Conservation (phyloP, 2,329 filamentous ascomycete genomes). For the Alternaria arbusti region DNA sequence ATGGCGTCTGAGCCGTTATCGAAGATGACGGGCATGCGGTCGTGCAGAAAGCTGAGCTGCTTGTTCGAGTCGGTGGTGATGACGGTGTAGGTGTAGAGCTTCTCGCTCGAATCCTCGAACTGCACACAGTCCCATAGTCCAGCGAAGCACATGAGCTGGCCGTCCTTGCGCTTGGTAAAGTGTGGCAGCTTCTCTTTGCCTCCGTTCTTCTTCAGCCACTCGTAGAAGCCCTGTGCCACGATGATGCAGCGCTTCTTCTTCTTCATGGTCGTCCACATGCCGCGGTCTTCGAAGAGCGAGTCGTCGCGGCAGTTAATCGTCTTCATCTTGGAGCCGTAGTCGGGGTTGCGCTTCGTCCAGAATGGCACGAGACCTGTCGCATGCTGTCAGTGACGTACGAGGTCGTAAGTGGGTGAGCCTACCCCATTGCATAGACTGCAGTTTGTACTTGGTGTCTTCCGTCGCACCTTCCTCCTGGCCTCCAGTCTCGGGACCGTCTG, state of each 20-base stretch:
- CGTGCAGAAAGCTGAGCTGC: conserved; percentile 84
- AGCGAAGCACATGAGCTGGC: conserved; percentile 84
- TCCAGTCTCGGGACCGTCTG: conserved; percentile 70
- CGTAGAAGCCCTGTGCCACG: conserved; percentile 90
- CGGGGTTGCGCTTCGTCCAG: conserved; percentile 86
- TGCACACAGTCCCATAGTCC: conserved; percentile 89
- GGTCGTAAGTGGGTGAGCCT: conserved; percentile 9
- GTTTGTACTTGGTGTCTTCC: conserved; percentile 69
- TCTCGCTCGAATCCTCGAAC: conserved; percentile 74
- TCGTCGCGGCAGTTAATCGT: conserved; percentile 97
- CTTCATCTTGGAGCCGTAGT: conserved; percentile 78
- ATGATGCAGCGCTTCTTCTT: conserved; percentile 86
- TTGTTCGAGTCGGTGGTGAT: conserved; percentile 89
- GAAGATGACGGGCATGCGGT: conserved; percentile 94
- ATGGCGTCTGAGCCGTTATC: conserved; percentile 76
- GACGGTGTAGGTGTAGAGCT: conserved; percentile 87
- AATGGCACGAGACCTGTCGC: conserved; percentile 75
- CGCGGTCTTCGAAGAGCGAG: conserved; percentile 74
- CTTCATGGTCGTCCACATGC: conserved; percentile 95
- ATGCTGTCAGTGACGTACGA: conserved; percentile 17
- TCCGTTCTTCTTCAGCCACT: conserved; percentile 85
- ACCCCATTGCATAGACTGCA: conserved; percentile 95
- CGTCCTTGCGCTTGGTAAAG: conserved; percentile 82
- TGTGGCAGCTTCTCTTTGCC: conserved; percentile 84
- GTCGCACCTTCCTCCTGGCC: conserved; percentile 35